Evolutionary conservation across 257 asterid species (phyloP).

Genomic region (Thymus mandschuricus): DNA sequence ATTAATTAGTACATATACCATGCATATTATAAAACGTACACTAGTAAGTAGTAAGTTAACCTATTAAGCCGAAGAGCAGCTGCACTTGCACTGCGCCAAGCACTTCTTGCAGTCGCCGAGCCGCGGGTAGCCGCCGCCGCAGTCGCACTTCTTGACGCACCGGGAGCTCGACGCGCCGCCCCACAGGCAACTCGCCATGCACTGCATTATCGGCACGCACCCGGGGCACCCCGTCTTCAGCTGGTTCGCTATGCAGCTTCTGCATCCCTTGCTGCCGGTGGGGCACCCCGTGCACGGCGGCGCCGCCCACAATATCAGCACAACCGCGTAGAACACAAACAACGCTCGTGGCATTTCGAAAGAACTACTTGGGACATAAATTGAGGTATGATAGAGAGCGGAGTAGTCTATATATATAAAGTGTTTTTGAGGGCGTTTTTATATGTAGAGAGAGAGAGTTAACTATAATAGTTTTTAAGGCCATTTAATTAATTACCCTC

Average conservation of each 20-base stretch:
- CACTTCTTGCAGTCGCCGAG: constrained; percentile 73
- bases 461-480: no score
- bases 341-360: constrained; percentile 10
- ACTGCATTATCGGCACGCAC: constrained; percentile 66
- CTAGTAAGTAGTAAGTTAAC: no score
- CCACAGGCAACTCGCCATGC: constrained; percentile 81
- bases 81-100: constrained; percentile 66
- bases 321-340: constrained; percentile 3
- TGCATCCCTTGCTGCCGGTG: constrained; percentile 54
- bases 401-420: background rate
- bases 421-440: no score
- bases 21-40: no score
- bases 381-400: background rate
- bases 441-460: no score
- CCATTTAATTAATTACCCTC: no score
- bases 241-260: constrained; percentile 55
- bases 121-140: constrained; percentile 59
- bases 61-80: constrained; percentile 40
- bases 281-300: constrained; percentile 51
- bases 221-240: constrained; percentile 68
- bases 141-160: constrained; percentile 75
- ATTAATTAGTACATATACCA: no score
- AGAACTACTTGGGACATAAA: background rate
- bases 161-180: constrained; percentile 48
- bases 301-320: constrained; percentile 33